Evolutionary conservation across 2,329 filamentous ascomycete species (phyloP).

Genomic region (Neopestalotiopsis rosae): DNA sequence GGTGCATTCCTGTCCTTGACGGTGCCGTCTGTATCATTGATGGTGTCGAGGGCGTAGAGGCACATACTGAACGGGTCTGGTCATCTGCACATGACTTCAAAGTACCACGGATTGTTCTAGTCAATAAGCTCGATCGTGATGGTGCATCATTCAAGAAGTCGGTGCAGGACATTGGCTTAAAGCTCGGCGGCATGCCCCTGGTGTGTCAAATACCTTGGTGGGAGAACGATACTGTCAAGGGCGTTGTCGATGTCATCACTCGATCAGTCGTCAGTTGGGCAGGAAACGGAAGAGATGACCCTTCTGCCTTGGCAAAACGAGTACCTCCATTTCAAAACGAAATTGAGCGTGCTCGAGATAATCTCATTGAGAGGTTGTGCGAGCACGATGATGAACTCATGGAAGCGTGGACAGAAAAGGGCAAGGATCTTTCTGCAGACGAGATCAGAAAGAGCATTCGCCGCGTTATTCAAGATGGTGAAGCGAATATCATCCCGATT

Average conservation of each 20-base stretch:
- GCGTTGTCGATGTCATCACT: constrained; percentile 83
- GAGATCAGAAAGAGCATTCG: constrained; percentile 78
- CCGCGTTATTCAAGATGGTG: constrained; percentile 69
- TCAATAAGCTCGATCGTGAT: constrained; percentile 86
- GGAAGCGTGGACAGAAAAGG: constrained; percentile 79
- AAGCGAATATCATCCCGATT: constrained; percentile 80
- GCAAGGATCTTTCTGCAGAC: constrained; percentile 73
- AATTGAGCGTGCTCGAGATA: constrained; percentile 75
- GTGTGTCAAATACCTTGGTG: constrained; percentile 97
- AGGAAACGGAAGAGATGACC: constrained; percentile 42
- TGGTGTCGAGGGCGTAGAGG: constrained; percentile 91
- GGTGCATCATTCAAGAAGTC: constrained; percentile 84
- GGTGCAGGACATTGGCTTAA: constrained; percentile 81
- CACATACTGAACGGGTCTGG: constrained; percentile 97
- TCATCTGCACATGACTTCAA: constrained; percentile 82
- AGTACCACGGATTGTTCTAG: constrained; percentile 81
- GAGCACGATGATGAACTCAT: constrained; percentile 89
- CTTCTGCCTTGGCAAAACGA: constrained; percentile 52
- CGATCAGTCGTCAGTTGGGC: constrained; percentile 76
- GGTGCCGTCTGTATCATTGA: constrained; percentile 93
- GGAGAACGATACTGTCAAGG: constrained; percentile 78
- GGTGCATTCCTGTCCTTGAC: constrained; percentile 86
- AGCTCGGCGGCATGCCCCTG: constrained; percentile 83
- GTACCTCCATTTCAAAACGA: constrained; percentile 65
- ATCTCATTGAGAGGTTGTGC: constrained; percentile 82